Evolutionary conservation across 371 early-diverging fungal species (phyloP).

Genomic region (Mucor piriformis): DNA sequence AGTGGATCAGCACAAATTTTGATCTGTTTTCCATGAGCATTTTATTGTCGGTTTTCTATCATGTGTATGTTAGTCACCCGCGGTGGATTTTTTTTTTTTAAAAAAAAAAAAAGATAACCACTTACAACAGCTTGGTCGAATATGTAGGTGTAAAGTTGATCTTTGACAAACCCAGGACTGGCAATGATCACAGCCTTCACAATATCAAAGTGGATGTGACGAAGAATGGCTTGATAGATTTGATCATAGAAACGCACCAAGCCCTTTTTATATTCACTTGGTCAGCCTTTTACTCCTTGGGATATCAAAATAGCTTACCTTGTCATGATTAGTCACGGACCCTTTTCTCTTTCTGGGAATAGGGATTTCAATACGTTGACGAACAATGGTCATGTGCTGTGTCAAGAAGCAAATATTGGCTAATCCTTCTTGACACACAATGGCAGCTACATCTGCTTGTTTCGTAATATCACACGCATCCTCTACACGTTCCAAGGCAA

Average conservation of each 20-base stretch:
- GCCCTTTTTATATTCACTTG: constrained; percentile 43
- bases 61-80: neutral
- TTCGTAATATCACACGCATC: constrained; percentile 90
- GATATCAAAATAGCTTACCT: constrained; percentile 46
- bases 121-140: constrained; percentile 81
- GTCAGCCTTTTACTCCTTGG: neutral
- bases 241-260: constrained; percentile 88
- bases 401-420: constrained; percentile 95
- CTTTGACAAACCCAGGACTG: constrained; percentile 95
- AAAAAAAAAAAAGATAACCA: neutral
- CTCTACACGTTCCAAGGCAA: constrained; percentile 86
- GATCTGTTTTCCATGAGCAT: constrained; percentile 76
- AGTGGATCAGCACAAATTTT: constrained; percentile 89
- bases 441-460: constrained; percentile 93
- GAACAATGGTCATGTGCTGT: constrained; percentile 92
- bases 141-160: constrained; percentile 83
- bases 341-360: constrained; percentile 94
- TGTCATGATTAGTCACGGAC: constrained; percentile 85
- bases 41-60: constrained; percentile 79
- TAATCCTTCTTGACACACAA: constrained; percentile 95
- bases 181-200: constrained; percentile 93
- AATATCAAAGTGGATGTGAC: constrained; percentile 85
- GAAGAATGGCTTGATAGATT: constrained; percentile 82
- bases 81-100: constrained; percentile 20
- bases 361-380: constrained; percentile 88